Percentiles rank a stretch among this genome's conserved stretches.
phyloP scores from a whole-genome alignment of 192 early-diverging fungal species.

The Chytriomyces sp. region DNA sequence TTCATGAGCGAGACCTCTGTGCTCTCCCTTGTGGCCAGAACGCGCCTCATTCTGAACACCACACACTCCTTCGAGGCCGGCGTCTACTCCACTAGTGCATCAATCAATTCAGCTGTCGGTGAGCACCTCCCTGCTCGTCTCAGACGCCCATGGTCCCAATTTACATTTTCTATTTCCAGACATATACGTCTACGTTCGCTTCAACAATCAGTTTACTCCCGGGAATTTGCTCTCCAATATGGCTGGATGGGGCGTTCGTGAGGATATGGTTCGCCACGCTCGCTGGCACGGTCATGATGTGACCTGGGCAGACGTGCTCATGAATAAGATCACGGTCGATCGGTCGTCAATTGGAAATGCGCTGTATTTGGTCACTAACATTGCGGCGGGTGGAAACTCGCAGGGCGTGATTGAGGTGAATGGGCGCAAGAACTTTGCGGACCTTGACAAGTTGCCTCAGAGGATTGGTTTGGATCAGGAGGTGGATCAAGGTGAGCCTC shows the following conservation, averaged over 20 bases:
- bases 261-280: slow-evolving; percentile 49
- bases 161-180: slow-evolving; percentile 21
- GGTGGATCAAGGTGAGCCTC: not conserved
- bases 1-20: slow-evolving; percentile 56
- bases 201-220: slow-evolving; percentile 54
- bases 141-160: not conserved
- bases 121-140: not conserved
- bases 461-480: slow-evolving; percentile 22
- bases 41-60: slow-evolving; percentile 39
- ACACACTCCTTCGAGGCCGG: slow-evolving; percentile 55
- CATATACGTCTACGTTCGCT: slow-evolving; percentile 53
- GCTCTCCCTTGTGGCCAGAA: slow-evolving; percentile 45
- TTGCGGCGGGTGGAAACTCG: slow-evolving; percentile 44
- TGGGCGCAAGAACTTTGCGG: slow-evolving; percentile 53
- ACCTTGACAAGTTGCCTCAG: slow-evolving; percentile 38
- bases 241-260: slow-evolving; percentile 53
- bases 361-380: slow-evolving; percentile 53
- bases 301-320: slow-evolving; percentile 57
- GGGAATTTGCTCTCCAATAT: slow-evolving; percentile 41
- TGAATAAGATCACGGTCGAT: slow-evolving; percentile 61
- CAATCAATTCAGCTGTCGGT: slow-evolving; percentile 1
- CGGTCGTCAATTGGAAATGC: slow-evolving; percentile 56
- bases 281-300: slow-evolving; percentile 57
- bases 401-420: slow-evolving; percentile 32
- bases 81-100: not conserved